Base-by-base conservation (phyloP, 768 basidiomycete species). In the Kondoa subrosea region DNA sequence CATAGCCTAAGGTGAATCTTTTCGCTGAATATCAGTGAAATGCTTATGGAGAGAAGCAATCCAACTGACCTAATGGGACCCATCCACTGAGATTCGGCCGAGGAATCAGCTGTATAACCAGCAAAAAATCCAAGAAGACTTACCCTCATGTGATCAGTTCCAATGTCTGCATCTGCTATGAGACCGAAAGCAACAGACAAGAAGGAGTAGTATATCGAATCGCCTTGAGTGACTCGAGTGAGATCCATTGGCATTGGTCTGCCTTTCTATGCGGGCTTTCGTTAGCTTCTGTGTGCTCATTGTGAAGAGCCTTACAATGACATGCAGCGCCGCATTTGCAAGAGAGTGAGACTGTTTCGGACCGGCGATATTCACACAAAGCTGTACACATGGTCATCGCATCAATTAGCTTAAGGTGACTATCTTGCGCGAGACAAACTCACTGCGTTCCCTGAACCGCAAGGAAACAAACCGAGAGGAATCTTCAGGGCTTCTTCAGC, bases 401-500 rank as follows among this genome's bases (percentile, higher is more conserved):
- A n/a, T n/a, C 59, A 25, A 27, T 32, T 25, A 32, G 59, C 59
- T 32, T 27, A 12, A 32, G n/a, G 4, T 61, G 31, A 4, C 12
- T 8, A 61, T 8, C 8, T 12, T 12, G 16, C 12, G 59, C 8
- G 8, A 27, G n/a, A n/a, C 8, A 61, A 25, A 61, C 26, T 8
- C 16, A 32, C 26, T 27, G 26, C 26, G 16, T 27, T 27, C 12
- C 59, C 26, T 27, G 34, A 56, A 73, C 76, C 76, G 2, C 77
- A 76, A 2, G 78, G 78, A 31, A 78, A 75, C 0, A 77, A 75
- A 2, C 73, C 75, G 2, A 78, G 68, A 1, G 77, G 76, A 50
- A 74, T 76, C 21, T 72, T 66, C 16, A 78, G 66, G 2, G 76
- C 76, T 50, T 73, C 71, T 26, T 65, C 65, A 16, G 76, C 78